Evolutionary conservation across 2,329 filamentous ascomycete species (phyloP).

Genomic region (Cercospora citrullina): DNA sequence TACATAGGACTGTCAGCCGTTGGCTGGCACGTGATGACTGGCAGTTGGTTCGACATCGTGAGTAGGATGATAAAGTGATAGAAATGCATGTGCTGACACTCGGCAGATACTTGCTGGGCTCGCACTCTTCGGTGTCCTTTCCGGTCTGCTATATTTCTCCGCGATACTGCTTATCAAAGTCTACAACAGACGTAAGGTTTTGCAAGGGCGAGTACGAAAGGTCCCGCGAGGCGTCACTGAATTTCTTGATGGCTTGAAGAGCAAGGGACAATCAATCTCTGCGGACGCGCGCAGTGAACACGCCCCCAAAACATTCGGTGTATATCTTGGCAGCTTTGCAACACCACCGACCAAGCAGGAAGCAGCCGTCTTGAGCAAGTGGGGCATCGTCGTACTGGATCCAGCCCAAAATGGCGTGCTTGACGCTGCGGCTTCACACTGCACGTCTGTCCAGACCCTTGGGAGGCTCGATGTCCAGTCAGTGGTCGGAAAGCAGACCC

Average conservation of each 20-base stretch:
- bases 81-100: background rate
- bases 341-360: constrained; percentile 24
- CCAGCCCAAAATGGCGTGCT: constrained; percentile 27
- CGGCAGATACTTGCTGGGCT: constrained; percentile 12
- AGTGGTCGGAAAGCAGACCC: constrained; percentile 3
- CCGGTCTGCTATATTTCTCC: background rate
- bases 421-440: constrained; percentile 29
- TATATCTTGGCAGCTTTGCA: constrained; percentile 35
- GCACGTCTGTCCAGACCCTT: constrained; percentile 29
- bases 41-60: constrained; percentile 12
- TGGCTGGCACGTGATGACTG: constrained; percentile 16
- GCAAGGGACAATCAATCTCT: constrained; percentile 6
- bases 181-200: background rate
- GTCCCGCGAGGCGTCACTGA: background rate
- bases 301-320: constrained; percentile 30
- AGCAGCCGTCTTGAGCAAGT: constrained; percentile 27
- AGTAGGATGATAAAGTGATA: background rate
- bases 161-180: background rate
- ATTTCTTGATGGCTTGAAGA: background rate
- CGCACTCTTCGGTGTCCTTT: constrained; percentile 6
- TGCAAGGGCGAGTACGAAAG: background rate
- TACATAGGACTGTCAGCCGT: constrained; percentile 14
- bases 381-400: constrained; percentile 32
- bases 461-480: constrained; percentile 25
- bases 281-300: background rate